A percentile compares a stretch with the other conserved stretches of the same genome.
These are phyloP conservation scores for Tagetes erecta DNA, from an alignment of 129 eudicot genomes.

Conservation along the genomic window DNA sequence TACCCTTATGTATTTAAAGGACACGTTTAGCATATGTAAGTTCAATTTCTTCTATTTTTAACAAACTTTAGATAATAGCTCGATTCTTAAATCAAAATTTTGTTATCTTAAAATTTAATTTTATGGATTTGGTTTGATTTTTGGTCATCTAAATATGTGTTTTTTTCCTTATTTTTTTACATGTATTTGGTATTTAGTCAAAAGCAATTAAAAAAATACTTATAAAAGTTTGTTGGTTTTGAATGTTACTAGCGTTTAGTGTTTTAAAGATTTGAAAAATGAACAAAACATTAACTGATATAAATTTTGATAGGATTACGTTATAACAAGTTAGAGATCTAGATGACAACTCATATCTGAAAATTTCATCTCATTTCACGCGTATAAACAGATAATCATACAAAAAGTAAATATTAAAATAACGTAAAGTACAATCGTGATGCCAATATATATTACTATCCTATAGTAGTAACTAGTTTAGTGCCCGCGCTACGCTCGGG, in stretches of 20 bases:
- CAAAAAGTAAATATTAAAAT: background rate
- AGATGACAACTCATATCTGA: background rate
- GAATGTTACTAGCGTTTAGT: background rate
- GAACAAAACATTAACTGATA: background rate
- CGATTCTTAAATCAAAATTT: background rate
- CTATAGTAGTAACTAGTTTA: background rate
- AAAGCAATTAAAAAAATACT: constrained; percentile 20
- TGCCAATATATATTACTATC: background rate
- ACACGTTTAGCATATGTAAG: no score
- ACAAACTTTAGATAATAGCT: background rate
- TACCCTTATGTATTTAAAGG: no score
- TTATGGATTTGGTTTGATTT: background rate
- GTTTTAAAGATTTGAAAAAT: background rate
- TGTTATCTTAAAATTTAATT: background rate
- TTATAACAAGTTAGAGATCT: background rate
- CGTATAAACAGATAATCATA: background rate
- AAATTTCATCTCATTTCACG: background rate
- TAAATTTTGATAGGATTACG: background rate
- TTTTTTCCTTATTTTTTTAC: background rate
- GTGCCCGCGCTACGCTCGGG: no score
- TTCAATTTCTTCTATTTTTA: background rate
- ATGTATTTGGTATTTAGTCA: background rate
- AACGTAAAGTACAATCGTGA: background rate
- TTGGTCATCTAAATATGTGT: background rate
- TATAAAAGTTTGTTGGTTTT: background rate